Evolutionary conservation across 192 early-diverging fungal genomes (phyloP).

Genomic region (Coemansia sp.): DNA sequence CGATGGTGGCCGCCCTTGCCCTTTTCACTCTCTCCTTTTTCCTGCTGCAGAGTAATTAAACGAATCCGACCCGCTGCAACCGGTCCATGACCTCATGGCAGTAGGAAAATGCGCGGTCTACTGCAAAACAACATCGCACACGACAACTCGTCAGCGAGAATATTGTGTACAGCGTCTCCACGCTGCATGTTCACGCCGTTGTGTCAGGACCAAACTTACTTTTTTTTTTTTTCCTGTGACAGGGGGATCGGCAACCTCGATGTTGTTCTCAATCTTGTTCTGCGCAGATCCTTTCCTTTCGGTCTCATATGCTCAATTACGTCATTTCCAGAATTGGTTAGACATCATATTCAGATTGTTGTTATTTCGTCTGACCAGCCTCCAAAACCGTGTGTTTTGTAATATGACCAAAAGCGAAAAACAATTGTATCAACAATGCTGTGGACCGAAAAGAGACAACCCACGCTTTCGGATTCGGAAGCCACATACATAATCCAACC

Average conservation of each 20-base stretch:
- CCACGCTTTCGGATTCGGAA: not conserved
- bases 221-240: not conserved
- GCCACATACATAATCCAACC: not conserved
- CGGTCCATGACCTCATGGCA: not conserved
- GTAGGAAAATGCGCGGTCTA: slow-evolving; percentile 1
- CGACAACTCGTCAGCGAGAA: not conserved
- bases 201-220: not conserved
- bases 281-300: not conserved
- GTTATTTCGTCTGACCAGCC: not conserved
- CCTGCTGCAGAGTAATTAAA: not conserved
- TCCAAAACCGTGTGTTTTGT: not conserved
- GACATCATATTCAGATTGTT: not conserved
- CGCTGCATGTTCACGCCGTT: too few species aligned
- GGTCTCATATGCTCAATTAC: not conserved
- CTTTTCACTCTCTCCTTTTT: not conserved
- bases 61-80: not conserved
- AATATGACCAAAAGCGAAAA: not conserved
- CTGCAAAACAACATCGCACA: not conserved
- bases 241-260: not conserved
- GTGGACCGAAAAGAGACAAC: not conserved
- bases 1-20: not conserved
- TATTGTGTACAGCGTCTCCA: not conserved
- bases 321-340: not conserved
- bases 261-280: not conserved
- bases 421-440: not conserved